Conservation (phyloP, 1,284 basidiomycete species). For the Pseudozyma tsukubaensis region DNA sequence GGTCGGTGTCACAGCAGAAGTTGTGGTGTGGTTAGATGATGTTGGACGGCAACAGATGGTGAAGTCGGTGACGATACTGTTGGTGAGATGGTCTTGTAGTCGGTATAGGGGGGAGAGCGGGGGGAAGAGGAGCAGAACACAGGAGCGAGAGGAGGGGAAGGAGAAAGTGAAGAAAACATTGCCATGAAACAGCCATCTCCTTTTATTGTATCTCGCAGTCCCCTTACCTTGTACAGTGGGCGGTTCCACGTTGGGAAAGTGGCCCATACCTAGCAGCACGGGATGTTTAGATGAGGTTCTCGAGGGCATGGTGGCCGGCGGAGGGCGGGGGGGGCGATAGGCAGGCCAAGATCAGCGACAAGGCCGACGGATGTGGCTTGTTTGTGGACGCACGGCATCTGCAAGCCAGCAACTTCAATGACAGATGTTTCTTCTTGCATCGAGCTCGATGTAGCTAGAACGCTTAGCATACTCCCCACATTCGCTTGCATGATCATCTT, state of each 20-base stretch:
- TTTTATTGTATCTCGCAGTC: conserved; percentile 19
- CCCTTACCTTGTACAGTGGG: conserved; percentile 3
- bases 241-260: conserved; percentile 20
- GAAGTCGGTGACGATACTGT: no score
- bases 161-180: conserved; percentile 1
- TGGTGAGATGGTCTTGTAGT: no score
- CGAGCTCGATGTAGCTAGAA: background rate
- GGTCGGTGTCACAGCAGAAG: background rate
- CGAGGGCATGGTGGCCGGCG: background rate
- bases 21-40: background rate
- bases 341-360: background rate
- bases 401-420: background rate
- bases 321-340: background rate
- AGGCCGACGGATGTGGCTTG: conserved; percentile 15
- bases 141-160: background rate
- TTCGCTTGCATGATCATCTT: no score
- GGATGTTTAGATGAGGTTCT: conserved; percentile 4
- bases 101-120: background rate
- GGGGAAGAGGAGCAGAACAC: background rate
- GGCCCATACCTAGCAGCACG: background rate
- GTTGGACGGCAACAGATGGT: background rate
- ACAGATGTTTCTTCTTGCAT: background rate
- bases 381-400: conserved; percentile 7
- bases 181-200: background rate
- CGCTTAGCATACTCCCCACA: no score